Evolutionary conservation across 345 rosid species (phyloP).

Genomic region (Lenwebbia sp.): DNA sequence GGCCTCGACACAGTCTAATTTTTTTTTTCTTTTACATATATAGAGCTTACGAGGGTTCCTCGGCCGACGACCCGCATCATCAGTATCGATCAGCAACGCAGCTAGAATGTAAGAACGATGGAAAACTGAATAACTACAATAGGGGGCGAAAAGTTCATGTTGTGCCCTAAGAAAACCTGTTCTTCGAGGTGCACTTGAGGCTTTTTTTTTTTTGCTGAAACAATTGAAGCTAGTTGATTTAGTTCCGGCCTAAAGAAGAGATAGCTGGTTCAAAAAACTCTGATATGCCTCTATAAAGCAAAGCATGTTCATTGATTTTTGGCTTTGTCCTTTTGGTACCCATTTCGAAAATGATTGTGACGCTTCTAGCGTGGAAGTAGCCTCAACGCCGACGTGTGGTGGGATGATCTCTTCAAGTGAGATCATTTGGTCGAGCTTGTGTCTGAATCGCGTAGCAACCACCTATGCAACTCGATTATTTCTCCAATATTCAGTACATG

Average conservation of each 20-base stretch:
- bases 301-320: background rate
- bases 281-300: background rate
- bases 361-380: background rate
- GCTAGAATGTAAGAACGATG: background rate
- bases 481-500: background rate
- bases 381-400: background rate
- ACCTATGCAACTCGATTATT: background rate
- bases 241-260: background rate
- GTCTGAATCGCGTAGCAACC: background rate
- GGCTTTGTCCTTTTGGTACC: background rate
- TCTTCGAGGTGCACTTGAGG: background rate
- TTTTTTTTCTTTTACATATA: background rate
- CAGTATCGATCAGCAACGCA: too few species aligned
- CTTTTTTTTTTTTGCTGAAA: background rate
- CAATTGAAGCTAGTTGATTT: background rate
- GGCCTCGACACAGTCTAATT: background rate
- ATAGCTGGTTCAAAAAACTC: background rate
- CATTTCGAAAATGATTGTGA: background rate
- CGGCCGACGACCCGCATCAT: background rate
- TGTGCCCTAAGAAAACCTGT: background rate
- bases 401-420: background rate
- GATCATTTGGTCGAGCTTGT: background rate
- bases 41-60: background rate
- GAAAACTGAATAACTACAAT: background rate
- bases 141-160: background rate